phyloP scores from a whole-genome alignment of 2,329 filamentous ascomycete species.

The Paecilomyces fulvus region DNA sequence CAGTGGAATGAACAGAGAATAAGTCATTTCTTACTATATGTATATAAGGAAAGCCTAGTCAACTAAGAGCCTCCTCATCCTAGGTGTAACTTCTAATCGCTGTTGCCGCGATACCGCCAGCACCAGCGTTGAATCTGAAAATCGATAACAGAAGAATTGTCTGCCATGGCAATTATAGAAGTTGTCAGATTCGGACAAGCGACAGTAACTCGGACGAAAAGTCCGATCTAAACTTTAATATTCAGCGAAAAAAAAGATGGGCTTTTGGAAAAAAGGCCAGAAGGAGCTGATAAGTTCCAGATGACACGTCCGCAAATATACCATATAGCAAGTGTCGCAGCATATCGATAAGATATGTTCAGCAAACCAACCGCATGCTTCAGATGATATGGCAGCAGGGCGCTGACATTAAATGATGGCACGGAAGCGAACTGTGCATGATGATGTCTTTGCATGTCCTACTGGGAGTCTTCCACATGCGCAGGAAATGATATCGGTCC shows the following conservation, averaged over 20 bases:
- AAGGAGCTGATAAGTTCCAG: background rate
- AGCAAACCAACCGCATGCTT: background rate
- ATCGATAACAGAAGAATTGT: background rate
- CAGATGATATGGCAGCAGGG: background rate
- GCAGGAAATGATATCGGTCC: background rate
- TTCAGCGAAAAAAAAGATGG: background rate
- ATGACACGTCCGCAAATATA: background rate
- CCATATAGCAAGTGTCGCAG: background rate
- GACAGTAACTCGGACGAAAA: background rate
- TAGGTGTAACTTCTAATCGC: background rate
- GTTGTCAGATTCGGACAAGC: background rate
- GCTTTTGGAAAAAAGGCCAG: background rate
- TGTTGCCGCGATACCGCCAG: background rate
- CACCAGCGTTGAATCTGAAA: background rate
- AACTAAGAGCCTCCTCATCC: background rate
- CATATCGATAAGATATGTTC: background rate
- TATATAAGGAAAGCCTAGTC: background rate
- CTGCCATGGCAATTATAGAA: background rate
- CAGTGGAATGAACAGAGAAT: background rate
- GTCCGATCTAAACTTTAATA: background rate
- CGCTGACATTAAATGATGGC: background rate
- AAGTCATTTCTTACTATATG: background rate
- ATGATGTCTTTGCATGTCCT: background rate
- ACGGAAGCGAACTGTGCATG: background rate
- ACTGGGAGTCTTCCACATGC: background rate